phyloP scores from a whole-genome alignment of 2,329 filamentous ascomycete genomes.

The Domatiomyces globalis region DNA sequence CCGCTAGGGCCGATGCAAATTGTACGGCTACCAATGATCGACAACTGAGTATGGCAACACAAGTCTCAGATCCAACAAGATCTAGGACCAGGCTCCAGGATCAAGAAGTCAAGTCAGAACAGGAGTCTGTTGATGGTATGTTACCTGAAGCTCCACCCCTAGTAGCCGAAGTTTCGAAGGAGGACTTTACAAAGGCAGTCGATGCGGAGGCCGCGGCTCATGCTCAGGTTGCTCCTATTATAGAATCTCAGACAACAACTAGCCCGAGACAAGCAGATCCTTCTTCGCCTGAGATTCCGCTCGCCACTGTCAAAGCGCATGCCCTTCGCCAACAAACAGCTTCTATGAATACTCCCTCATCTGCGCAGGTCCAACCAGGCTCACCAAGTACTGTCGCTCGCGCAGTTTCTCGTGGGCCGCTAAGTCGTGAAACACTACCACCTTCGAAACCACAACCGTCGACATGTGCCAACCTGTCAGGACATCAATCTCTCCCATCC shows the following conservation, averaged over 20 bases:
- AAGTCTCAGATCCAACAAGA: too few relatives aligned
- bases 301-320: background rate
- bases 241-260: background rate
- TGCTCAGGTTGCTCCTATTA: background rate
- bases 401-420: background rate
- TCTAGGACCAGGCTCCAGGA: too few relatives aligned
- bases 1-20: background rate
- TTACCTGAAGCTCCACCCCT: background rate
- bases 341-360: background rate
- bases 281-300: background rate
- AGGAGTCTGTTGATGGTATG: background rate
- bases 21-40: background rate
- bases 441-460: background rate
- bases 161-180: background rate
- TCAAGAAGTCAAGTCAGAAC: background rate
- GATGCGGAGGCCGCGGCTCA: background rate
- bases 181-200: background rate
- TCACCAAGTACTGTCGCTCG: background rate
- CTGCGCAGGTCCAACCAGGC: background rate
- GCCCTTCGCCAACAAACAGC: background rate
- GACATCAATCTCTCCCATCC: background rate
- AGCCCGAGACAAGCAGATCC: background rate
- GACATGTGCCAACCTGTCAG: background rate
- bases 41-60: background rate
- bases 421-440: background rate